phyloP scores from a whole-genome alignment of 768 basidiomycete genomes.

The Sistotremastrum suecicum region DNA sequence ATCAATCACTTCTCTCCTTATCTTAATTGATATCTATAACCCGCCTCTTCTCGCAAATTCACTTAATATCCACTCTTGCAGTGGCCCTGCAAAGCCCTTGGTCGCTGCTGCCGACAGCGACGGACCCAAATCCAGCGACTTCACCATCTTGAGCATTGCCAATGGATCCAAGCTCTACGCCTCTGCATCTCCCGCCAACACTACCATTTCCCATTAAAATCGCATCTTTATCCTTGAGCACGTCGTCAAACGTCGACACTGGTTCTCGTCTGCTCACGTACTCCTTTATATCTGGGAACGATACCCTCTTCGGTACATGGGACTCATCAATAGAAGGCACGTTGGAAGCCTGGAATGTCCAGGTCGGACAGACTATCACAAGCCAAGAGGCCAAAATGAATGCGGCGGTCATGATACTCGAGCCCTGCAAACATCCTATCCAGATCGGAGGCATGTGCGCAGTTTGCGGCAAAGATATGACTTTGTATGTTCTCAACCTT shows the following conservation, averaged over 20 bases:
- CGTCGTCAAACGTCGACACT: slow-evolving; percentile 37
- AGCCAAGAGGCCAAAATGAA: slow-evolving; percentile 41
- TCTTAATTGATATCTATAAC: too few species aligned
- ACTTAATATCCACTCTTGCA: too few species aligned
- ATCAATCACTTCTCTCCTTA: too few species aligned
- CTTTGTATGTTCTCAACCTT: slow-evolving; percentile 40
- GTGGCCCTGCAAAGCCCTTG: too few species aligned
- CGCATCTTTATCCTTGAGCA: slow-evolving; percentile 44
- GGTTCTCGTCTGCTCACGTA: slow-evolving; percentile 76
- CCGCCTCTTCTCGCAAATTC: too few species aligned
- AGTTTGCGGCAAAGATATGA: slow-evolving; percentile 92
- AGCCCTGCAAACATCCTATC: slow-evolving; percentile 94
- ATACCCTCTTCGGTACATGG: slow-evolving; percentile 80
- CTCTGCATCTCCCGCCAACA: slow-evolving; percentile 58
- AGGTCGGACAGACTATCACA: slow-evolving; percentile 49
- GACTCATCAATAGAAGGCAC: slow-evolving; percentile 77
- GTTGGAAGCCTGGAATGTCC: slow-evolving; percentile 57
- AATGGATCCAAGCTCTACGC: slow-evolving; percentile 37
- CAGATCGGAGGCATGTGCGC: slow-evolving; percentile 89
- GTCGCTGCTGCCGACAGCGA: too few species aligned
- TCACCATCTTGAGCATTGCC: too few species aligned
- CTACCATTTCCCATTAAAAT: slow-evolving; percentile 83
- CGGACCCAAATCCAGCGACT: too few species aligned
- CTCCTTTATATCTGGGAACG: slow-evolving; percentile 51
- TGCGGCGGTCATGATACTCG: slow-evolving; percentile 52